phyloP scores from a whole-genome alignment of 1,139 yeast species.

The Suhomyces coccinellae region DNA sequence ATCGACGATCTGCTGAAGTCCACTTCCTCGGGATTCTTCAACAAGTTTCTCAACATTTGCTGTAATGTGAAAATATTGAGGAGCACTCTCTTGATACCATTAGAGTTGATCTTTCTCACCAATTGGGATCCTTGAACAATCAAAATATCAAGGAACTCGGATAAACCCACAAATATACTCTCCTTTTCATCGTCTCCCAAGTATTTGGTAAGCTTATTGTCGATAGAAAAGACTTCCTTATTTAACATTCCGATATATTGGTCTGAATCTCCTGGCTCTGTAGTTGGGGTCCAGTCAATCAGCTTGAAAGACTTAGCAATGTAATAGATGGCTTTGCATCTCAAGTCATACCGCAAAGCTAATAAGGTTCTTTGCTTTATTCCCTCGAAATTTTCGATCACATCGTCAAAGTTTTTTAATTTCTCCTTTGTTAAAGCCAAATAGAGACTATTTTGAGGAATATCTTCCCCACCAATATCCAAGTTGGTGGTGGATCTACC shows the following conservation, averaged over 20 bases:
- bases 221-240: constrained; percentile 54
- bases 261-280: constrained; percentile 67
- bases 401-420: constrained; percentile 47
- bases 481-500: constrained; percentile 33
- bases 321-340: constrained; percentile 62
- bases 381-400: constrained; percentile 44
- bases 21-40: constrained; percentile 56
- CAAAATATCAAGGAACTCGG: constrained; percentile 55
- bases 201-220: constrained; percentile 38
- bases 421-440: constrained; percentile 42
- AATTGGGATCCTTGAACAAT: constrained; percentile 61
- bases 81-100: constrained; percentile 67
- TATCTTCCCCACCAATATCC: constrained; percentile 23
- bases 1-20: constrained; percentile 57
- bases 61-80: constrained; percentile 73
- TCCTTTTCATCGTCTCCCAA: constrained; percentile 31
- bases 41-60: constrained; percentile 69
- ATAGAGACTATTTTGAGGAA: constrained; percentile 28
- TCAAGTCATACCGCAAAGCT: constrained; percentile 63
- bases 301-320: constrained; percentile 49
- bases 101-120: constrained; percentile 55
- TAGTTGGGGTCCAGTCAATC: constrained; percentile 45
- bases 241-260: constrained; percentile 59
- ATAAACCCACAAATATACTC: constrained; percentile 52
- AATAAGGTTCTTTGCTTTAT: constrained; percentile 53